Evolutionary conservation across 2,329 filamentous ascomycete species (phyloP).

Genomic region (Alternaria tenuissima): DNA sequence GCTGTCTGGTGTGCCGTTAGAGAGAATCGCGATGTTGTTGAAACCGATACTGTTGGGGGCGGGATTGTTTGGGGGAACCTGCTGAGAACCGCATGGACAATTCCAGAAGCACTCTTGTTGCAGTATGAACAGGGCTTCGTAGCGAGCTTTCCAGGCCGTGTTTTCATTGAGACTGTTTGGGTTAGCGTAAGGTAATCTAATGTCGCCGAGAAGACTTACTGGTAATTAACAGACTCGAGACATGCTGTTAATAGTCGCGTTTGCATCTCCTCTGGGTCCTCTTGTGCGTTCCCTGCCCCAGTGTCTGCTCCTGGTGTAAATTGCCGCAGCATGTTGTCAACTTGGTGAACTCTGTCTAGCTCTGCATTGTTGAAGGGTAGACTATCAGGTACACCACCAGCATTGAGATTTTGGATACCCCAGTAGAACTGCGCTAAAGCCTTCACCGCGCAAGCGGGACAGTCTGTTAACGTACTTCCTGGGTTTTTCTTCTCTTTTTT

Average conservation of each 20-base stretch:
- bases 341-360: neutral
- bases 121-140: neutral
- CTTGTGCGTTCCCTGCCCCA: neutral
- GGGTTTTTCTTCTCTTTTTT: neutral
- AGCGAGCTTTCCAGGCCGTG: neutral
- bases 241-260: neutral
- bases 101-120: neutral
- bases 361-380: neutral
- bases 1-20: neutral
- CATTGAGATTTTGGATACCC: neutral
- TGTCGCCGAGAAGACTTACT: neutral
- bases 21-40: neutral
- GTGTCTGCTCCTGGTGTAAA: neutral
- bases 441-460: neutral
- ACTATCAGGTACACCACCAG: neutral
- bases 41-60: neutral
- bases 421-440: neutral
- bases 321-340: neutral
- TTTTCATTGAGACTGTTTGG: neutral
- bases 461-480: neutral
- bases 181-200: neutral
- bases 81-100: neutral
- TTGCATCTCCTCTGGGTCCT: conserved; percentile 1
- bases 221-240: neutral
- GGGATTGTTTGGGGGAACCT: neutral